Percentiles rank a stretch among this genome's conserved stretches.
Conservation (phyloP, 2,329 filamentous ascomycete genomes). For the Claviceps cyperi region DNA sequence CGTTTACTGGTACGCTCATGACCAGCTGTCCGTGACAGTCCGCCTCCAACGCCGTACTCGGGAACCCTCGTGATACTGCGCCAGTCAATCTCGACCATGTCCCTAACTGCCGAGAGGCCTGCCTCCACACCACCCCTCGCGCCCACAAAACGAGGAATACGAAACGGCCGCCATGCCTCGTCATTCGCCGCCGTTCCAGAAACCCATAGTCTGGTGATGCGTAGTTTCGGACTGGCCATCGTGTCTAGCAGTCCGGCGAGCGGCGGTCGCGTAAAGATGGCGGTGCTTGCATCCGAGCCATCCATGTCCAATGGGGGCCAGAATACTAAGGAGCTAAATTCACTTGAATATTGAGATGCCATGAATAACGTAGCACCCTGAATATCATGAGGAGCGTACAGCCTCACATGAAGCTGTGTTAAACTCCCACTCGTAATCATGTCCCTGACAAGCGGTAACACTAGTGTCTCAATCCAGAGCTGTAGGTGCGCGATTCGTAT, state of each 20-base stretch:
- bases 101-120: background rate
- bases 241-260: slow-evolving; percentile 24
- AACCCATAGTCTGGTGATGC: slow-evolving; percentile 24
- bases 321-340: background rate
- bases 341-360: background rate
- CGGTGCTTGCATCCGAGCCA: background rate
- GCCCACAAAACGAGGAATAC: slow-evolving; percentile 9
- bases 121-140: background rate
- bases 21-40: background rate
- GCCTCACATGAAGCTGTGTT: slow-evolving; percentile 10
- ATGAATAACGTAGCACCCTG: background rate
- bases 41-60: background rate
- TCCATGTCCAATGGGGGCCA: background rate
- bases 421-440: slow-evolving; percentile 19
- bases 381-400: background rate
- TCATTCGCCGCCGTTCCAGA: slow-evolving; percentile 18
- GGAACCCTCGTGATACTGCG: background rate
- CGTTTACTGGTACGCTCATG: background rate
- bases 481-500: slow-evolving; percentile 17
- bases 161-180: slow-evolving; percentile 1
- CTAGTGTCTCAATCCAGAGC: slow-evolving; percentile 16
- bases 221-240: slow-evolving; percentile 30
- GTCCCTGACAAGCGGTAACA: slow-evolving; percentile 17
- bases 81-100: slow-evolving; percentile 2
- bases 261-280: slow-evolving; percentile 15